Evolutionary conservation across 2,329 filamentous ascomycete species (phyloP), one percentile per base, ranked within the genome.

Genomic region (Malbranchea zuffiana): DNA sequence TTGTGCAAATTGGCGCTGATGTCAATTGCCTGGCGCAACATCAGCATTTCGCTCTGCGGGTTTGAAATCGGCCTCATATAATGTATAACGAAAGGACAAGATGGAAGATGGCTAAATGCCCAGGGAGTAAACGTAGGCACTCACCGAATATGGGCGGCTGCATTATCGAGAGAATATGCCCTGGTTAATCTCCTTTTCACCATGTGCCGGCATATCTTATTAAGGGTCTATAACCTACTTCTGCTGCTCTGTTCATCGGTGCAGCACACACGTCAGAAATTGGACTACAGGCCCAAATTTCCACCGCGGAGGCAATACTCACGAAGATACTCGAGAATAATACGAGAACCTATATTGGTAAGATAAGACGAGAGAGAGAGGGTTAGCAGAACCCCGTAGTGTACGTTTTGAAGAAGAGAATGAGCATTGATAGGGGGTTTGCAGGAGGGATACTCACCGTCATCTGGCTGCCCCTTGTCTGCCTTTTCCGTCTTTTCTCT

Each of bases 1-100:
- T 75, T 74, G 49, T 75, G 72, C 26, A 79, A 59, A 53, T 79
- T 78, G 8, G 68, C 62, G 37, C 71, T 75, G 27, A 78, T 61
- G 32, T 79, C 74, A 30, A 66, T 71, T 3, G 68, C 67, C 67
- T 65, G 18, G 11, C 11, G 8, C 19, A 25, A 12, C 4, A 25
- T 11, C 20, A 16, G 11, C 3, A 11, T 25, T 20, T 4, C 16
- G 7, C n/a, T 32, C 13, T 17, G 11, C 19, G 24, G n/a, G 17
- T 16, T 21, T 12, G n/a, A n/a, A n/a, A n/a, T n/a, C n/a, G n/a
- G n/a, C n/a, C n/a, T n/a, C n/a, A n/a, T n/a, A n/a, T n/a, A n/a
- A n/a, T n/a, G n/a, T n/a, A n/a, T n/a, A n/a, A n/a, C n/a, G n/a
- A n/a, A n/a, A n/a, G n/a, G n/a, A n/a, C n/a, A n/a, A n/a, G n/a